Evolutionary conservation across 2,329 filamentous ascomycete species (phyloP).

Genomic region (Leptosphaerulina australis): DNA sequence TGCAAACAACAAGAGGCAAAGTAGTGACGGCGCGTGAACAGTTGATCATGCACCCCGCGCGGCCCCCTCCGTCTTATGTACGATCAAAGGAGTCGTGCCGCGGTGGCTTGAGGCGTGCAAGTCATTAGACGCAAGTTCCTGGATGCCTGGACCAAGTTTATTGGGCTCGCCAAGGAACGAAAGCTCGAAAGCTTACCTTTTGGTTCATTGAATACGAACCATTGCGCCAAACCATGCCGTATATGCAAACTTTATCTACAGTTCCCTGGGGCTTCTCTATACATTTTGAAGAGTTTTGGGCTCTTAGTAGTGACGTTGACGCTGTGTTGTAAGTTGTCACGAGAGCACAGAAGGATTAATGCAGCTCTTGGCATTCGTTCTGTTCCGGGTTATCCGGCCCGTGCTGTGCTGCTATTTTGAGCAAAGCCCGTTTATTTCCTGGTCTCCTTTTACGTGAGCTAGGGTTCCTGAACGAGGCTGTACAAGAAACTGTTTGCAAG

Average conservation of each 20-base stretch:
- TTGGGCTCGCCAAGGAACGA: constrained; percentile 8
- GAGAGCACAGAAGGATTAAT: constrained; percentile 7
- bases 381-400: constrained; percentile 11
- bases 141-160: constrained; percentile 7
- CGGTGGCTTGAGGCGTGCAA: constrained; percentile 16
- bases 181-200: constrained; percentile 12
- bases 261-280: background rate
- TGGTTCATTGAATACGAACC: background rate
- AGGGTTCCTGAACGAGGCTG: constrained; percentile 2
- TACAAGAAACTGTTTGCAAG: background rate
- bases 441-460: constrained; percentile 11
- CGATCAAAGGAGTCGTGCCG: constrained; percentile 3
- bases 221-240: background rate
- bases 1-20: background rate
- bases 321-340: constrained; percentile 7
- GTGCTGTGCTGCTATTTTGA: constrained; percentile 14
- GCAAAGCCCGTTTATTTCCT: background rate
- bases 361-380: constrained; percentile 6
- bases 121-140: constrained; percentile 15
- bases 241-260: too few relatives aligned
- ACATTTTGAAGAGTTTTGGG: background rate
- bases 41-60: constrained; percentile 12
- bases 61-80: constrained; percentile 10
- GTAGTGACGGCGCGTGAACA: background rate
- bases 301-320: background rate